These are phyloP conservation scores for Fagopyrum homotropicum DNA, from an alignment of 148 eudicot species.

Conservation along the genomic window DNA sequence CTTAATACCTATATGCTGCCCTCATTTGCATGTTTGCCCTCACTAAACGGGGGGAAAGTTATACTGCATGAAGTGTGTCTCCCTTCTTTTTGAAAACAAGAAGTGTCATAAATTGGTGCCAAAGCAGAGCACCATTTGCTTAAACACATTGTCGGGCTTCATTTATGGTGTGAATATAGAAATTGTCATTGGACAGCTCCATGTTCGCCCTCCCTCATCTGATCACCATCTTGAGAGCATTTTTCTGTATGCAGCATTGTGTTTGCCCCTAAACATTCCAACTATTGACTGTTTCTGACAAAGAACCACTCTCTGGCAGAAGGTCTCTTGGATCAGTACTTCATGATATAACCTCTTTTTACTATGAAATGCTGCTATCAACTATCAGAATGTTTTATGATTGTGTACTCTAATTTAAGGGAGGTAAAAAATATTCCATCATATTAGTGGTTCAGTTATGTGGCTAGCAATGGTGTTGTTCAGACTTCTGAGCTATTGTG, in stretches of 20 bases:
- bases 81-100: not conserved
- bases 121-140: not conserved
- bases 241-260: not conserved
- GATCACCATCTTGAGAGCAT: not conserved
- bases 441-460: not conserved
- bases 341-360: not conserved
- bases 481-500: not conserved
- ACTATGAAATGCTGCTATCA: not conserved
- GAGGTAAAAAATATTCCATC: not conserved
- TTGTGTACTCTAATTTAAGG: not conserved
- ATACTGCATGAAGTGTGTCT: not conserved
- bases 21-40: not conserved
- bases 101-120: slow-evolving; percentile 6
- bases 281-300: not conserved
- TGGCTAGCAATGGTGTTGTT: not conserved
- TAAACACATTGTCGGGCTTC: not conserved
- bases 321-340: not conserved
- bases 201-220: not conserved
- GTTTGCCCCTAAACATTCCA: not conserved
- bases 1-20: not conserved
- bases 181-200: not conserved
- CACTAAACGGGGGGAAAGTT: not conserved
- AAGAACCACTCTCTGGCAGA: not conserved
- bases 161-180: not conserved
- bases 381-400: not conserved